Evolutionary conservation across 345 rosid species (phyloP), one percentile per base, ranked within the genome.

Genomic region (Theobroma cacao): DNA sequence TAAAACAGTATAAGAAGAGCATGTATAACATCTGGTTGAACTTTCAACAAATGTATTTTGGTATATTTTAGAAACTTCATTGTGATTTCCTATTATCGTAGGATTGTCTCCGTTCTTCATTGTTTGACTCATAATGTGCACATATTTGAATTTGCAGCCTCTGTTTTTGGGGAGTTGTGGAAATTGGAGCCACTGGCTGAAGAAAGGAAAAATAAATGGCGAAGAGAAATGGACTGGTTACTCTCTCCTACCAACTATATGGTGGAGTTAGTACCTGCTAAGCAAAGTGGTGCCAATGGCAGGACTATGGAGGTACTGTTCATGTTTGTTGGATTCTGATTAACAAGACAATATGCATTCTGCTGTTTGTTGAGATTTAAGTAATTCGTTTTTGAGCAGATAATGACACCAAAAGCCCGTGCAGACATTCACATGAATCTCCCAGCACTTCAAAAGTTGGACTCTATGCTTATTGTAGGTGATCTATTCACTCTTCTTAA

Each of bases 181-280:
- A 96, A 96, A 83, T 77, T 96, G 79, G 98, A 95, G 85, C 99
- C 99, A 1, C 81, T 96, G 59, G 82, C 88, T 40, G 90, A 87
- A 79, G 98, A 93, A 80, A 91, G 88, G 79, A 96, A 88, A 85
- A 82, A 75, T 77, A 96, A 84, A 82, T 96, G 99, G 99, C 71
- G 75, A 79, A 85, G 88, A 83, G 99, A 96, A 88, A 91, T 93
- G 94, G 97, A 96, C 77, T 96, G 99, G 98, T 74, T 96, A 79
- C 85, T 96, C 65, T 96, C 99, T 79, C 98, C 98, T 48, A 89
- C 98, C 22, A 92, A 91, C 81, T 92, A 90, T 80, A 96, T 96
- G 97, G 94, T 96, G 66, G 95, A 96, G 90, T 80, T 96, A 69
- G 99, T 96, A 70, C 99, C 99, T 77, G 89, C 97, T n/a, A 93